A percentile compares a stretch with the other conserved stretches of the same genome.
Conservation (phyloP, 2,329 filamentous ascomycete genomes). For the Alternaria brassicicola region DNA sequence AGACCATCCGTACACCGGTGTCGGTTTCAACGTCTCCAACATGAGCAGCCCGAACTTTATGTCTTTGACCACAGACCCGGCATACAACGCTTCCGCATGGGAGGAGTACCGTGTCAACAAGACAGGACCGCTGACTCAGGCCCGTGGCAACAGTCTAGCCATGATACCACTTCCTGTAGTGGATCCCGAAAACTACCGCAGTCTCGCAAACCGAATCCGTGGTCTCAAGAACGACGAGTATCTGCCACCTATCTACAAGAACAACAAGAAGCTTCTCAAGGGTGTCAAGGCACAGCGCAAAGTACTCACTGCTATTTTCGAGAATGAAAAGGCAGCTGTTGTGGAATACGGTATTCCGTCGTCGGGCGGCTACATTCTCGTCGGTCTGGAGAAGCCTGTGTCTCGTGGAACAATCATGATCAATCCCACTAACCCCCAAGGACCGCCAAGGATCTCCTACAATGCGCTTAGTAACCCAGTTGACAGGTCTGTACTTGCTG, state of each 20-base stretch:
- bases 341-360: constrained; percentile 46
- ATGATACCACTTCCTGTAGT: constrained; percentile 37
- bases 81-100: constrained; percentile 39
- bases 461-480: constrained; percentile 41
- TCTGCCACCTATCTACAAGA: constrained; percentile 32
- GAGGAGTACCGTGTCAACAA: constrained; percentile 32
- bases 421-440: constrained; percentile 36
- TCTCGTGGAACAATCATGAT: constrained; percentile 47
- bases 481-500: constrained; percentile 39
- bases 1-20: constrained; percentile 37
- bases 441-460: constrained; percentile 33
- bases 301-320: constrained; percentile 32
- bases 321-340: constrained; percentile 29
- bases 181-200: constrained; percentile 23
- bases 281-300: constrained; percentile 37
- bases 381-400: constrained; percentile 46
- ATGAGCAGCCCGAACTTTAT: constrained; percentile 29
- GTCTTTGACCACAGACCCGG: constrained; percentile 27
- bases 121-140: constrained; percentile 36
- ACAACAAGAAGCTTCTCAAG: constrained; percentile 32
- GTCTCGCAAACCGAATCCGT: constrained; percentile 21
- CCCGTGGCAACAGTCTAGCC: constrained; percentile 35
- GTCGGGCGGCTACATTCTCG: constrained; percentile 30
- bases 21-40: constrained; percentile 30
- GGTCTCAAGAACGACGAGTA: constrained; percentile 21